These are phyloP conservation scores for Acanthamoeba sp. DNA, from an alignment of 208 protist species.

Conservation along the genomic window DNA sequence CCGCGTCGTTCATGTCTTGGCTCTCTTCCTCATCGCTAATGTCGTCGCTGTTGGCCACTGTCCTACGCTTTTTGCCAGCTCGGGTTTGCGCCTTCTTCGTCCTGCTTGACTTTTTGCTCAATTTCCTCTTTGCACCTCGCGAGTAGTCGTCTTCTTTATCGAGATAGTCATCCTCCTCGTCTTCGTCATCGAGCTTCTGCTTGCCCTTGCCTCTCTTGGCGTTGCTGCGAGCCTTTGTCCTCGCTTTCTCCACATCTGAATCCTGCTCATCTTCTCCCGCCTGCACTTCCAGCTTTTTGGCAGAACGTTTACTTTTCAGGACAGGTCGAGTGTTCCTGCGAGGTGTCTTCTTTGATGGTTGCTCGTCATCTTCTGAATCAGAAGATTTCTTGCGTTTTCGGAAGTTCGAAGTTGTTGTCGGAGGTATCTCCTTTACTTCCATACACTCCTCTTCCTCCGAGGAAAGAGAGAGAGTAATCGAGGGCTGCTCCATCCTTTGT, in stretches of 20 bases:
- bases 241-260: neutral
- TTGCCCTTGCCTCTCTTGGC: slow-evolving; percentile 20
- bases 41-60: neutral
- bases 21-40: neutral
- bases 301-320: no score
- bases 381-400: no score
- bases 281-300: no score
- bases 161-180: neutral
- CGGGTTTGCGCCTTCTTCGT: neutral
- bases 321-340: no score
- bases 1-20: neutral
- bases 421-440: no score
- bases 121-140: neutral
- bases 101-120: neutral
- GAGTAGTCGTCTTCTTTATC: neutral
- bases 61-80: neutral
- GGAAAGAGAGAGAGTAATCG: no score
- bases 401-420: no score
- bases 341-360: no score
- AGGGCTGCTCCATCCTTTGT: no score
- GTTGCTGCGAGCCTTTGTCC: neutral
- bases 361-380: no score
- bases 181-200: neutral
- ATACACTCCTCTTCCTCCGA: no score
- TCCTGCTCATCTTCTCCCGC: neutral